Conservation (phyloP, 2,329 filamentous ascomycete genomes). For the Ceratocystis diversiconidia region DNA sequence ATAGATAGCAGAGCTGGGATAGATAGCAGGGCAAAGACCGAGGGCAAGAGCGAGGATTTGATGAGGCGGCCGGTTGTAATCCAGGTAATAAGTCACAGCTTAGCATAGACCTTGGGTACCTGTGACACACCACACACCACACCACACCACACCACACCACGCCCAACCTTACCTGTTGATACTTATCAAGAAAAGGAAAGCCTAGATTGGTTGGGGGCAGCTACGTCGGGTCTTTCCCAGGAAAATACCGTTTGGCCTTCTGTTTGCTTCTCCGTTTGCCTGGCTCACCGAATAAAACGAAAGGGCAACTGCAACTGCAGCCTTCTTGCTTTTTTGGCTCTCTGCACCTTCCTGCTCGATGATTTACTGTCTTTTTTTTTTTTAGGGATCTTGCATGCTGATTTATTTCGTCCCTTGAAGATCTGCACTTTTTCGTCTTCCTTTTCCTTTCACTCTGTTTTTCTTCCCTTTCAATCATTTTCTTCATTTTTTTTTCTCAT, state of each 20-base stretch:
- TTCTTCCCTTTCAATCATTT: neutral
- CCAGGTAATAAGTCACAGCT: too few species aligned
- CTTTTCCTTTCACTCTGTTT: neutral
- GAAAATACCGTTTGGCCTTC: neutral
- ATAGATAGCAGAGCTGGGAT: too few species aligned
- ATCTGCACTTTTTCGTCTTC: neutral
- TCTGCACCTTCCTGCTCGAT: neutral
- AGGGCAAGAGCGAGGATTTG: too few species aligned
- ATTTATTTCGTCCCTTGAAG: conserved; percentile 5
- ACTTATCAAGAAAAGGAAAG: neutral
- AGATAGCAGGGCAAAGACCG: too few species aligned
- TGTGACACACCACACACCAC: too few species aligned
- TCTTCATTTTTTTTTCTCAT: neutral
- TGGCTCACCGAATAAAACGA: neutral
- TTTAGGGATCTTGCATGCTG: neutral
- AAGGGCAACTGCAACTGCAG: neutral
- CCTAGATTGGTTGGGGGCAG: neutral
- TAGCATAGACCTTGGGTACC: too few species aligned
- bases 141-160: too few species aligned
- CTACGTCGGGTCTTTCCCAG: neutral
- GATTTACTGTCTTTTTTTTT: neutral
- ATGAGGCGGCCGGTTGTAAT: too few species aligned
- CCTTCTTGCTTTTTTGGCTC: neutral
- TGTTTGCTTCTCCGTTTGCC: neutral
- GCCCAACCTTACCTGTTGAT: too few species aligned